These are phyloP conservation scores for Musa balbisiana DNA, from an alignment of 202 grass and related monocot genomes.

Conservation along the genomic window DNA sequence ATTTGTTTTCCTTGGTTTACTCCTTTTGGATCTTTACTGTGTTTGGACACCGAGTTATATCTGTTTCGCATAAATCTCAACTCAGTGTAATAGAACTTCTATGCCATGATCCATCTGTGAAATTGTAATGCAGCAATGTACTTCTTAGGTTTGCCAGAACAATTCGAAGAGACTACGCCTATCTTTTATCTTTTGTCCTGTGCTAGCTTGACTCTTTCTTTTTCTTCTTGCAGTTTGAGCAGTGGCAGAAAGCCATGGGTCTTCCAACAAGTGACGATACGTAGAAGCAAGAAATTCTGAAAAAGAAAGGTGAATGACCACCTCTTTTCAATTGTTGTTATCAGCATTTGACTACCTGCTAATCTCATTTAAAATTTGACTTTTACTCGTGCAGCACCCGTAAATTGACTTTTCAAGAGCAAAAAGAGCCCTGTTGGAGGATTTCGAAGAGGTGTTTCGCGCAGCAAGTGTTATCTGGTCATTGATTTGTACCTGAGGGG, in stretches of 20 bases:
- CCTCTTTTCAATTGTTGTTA: neutral
- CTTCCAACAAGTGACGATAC: conserved; percentile 86
- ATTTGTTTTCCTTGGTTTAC: neutral
- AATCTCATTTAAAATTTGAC: neutral
- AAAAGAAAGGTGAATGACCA: conserved; percentile 64
- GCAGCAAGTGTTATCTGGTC: too few species aligned
- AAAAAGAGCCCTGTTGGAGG: conserved; percentile 33
- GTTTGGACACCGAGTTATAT: too few species aligned
- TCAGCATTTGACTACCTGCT: neutral
- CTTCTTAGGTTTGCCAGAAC: too few species aligned
- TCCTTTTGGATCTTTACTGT: neutral
- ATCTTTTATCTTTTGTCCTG: too few species aligned
- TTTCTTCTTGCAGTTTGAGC: conserved; percentile 60
- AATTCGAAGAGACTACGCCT: too few species aligned
- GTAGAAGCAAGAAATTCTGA: conserved; percentile 91
- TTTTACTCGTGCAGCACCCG: conserved; percentile 51
- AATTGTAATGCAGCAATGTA: too few species aligned
- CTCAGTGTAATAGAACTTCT: too few species aligned
- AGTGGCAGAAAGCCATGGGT: conserved; percentile 95
- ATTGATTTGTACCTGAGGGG: too few species aligned
- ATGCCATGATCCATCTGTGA: too few species aligned
- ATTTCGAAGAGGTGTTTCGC: too few species aligned
- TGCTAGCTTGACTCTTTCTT: neutral
- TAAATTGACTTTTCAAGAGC: conserved; percentile 91
- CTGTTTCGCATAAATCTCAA: too few species aligned